phyloP scores from a whole-genome alignment of 805 yeast genomes.

The Pichia heedii region DNA sequence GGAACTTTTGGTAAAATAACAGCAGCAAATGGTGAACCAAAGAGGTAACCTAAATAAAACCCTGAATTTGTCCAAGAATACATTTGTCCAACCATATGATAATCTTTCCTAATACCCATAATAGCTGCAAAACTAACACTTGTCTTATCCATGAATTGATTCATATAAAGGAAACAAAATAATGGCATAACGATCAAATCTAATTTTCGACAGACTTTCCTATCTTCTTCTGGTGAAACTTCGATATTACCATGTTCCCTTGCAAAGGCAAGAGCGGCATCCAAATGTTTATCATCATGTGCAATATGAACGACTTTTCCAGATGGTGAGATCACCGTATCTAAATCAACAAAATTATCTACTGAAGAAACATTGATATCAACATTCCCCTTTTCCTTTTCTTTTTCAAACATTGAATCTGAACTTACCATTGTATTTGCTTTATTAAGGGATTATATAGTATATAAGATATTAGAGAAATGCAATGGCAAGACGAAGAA shows the following conservation, averaged over 20 bases:
- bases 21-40: constrained; percentile 37
- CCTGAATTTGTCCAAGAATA: constrained; percentile 39
- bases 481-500: too few relatives aligned
- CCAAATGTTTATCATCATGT: constrained; percentile 9
- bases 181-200: constrained; percentile 29
- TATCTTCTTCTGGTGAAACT: constrained; percentile 6
- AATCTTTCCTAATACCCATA: constrained; percentile 34
- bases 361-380: constrained; percentile 2
- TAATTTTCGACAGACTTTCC: constrained; percentile 21
- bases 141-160: constrained; percentile 33
- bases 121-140: constrained; percentile 38
- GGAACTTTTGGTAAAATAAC: constrained; percentile 32
- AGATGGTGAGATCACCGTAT: constrained; percentile 9
- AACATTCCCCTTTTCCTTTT: not conserved
- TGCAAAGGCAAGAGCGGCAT: constrained; percentile 9
- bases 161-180: constrained; percentile 21
- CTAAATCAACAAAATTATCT: constrained; percentile 4
- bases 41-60: constrained; percentile 35
- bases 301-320: constrained; percentile 11
- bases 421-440: not conserved
- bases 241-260: constrained; percentile 8
- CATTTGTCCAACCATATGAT: constrained; percentile 32
- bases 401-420: constrained; percentile 1
- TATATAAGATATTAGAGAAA: too few relatives aligned
- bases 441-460: too few relatives aligned